Percentiles rank a stretch among this genome's conserved stretches.
Conservation (phyloP, 805 yeast genomes). For the Lipomyces mesembrius region DNA sequence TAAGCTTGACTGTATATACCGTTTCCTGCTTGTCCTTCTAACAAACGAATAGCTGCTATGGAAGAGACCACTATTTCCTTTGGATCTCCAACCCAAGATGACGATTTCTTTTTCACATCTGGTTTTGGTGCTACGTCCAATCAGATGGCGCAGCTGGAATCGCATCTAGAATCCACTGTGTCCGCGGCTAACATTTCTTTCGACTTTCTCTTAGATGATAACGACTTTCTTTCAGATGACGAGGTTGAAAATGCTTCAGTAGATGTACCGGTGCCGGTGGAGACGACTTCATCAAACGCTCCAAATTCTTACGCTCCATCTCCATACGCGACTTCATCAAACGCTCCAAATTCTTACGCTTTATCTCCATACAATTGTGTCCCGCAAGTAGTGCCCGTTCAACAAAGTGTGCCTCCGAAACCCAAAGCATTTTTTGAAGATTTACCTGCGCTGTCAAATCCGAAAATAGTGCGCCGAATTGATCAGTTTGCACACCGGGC, state of each 20-base stretch:
- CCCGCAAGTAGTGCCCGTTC: constrained; percentile 10
- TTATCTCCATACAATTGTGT: constrained; percentile 1
- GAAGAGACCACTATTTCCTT: neutral
- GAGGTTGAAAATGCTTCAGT: constrained; percentile 7
- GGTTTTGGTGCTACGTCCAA: neutral
- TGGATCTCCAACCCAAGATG: constrained; percentile 4
- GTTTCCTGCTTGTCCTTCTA: neutral
- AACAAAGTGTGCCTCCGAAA: constrained; percentile 6
- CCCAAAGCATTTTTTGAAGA: constrained; percentile 27
- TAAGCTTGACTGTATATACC: neutral
- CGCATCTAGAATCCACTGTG: neutral
- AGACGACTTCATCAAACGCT: constrained; percentile 10
- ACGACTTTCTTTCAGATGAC: constrained; percentile 33
- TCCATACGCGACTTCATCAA: constrained; percentile 13
- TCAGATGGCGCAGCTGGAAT: neutral
- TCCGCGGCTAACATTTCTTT: constrained; percentile 14
- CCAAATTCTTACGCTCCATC: constrained; percentile 8
- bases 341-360: constrained; percentile 8
- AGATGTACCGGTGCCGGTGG: constrained; percentile 7
- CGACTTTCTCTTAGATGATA: constrained; percentile 34
- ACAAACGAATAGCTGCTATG: neutral
- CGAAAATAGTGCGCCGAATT: constrained; percentile 18
- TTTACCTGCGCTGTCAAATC: constrained; percentile 22
- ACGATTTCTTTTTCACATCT: constrained; percentile 18
- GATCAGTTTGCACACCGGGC: constrained; percentile 21